Conservation (phyloP, 2,329 filamentous ascomycete species). For the Monosporascus sp. region DNA sequence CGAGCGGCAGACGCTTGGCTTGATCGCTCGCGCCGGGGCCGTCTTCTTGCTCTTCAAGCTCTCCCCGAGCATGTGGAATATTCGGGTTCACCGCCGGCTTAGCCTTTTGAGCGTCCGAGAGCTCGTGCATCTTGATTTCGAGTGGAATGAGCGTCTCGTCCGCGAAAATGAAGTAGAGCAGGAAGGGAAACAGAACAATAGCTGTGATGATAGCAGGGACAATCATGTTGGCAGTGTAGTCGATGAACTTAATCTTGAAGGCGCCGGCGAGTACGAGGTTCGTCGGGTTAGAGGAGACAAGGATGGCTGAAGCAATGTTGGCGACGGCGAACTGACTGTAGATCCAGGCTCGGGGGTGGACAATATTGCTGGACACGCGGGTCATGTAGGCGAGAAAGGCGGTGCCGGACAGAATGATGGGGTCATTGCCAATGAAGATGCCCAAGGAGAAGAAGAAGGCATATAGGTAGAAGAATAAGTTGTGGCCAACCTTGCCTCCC, state of each 20-base stretch:
- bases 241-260: constrained; percentile 66
- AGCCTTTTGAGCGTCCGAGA: constrained; percentile 50
- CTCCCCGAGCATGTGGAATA: constrained; percentile 59
- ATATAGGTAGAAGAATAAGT: constrained; percentile 69
- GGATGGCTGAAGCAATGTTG: constrained; percentile 68
- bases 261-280: constrained; percentile 71
- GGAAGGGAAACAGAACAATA: constrained; percentile 62
- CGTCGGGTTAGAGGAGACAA: constrained; percentile 74
- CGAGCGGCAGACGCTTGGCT: constrained; percentile 54
- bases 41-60: constrained; percentile 45
- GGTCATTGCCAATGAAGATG: constrained; percentile 68
- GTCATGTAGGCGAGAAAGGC: constrained; percentile 76
- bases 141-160: constrained; percentile 58
- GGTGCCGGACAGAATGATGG: constrained; percentile 69
- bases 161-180: constrained; percentile 65
- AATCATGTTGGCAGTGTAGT: constrained; percentile 74
- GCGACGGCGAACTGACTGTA: constrained; percentile 66
- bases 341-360: constrained; percentile 68
- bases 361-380: constrained; percentile 66
- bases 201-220: constrained; percentile 66
- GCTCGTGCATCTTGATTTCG: constrained; percentile 63
- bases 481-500: constrained; percentile 61
- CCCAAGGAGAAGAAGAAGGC: constrained; percentile 65
- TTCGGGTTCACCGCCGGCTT: constrained; percentile 65
- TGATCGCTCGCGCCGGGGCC: constrained; percentile 41